Conservation (phyloP, 1,139 yeast species). For the Petasospora rhodanensis region DNA sequence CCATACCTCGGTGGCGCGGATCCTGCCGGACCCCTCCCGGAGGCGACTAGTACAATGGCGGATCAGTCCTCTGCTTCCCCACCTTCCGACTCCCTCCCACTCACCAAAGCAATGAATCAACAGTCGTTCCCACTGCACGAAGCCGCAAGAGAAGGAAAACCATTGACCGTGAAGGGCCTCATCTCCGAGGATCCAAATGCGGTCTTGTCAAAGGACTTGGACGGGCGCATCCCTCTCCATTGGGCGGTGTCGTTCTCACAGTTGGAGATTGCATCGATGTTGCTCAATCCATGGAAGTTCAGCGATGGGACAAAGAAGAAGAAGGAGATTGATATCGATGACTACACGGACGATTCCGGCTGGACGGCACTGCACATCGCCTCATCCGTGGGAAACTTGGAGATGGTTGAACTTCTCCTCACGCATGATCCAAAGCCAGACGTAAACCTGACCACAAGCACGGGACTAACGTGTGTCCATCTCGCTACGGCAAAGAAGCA, state of each 20-base stretch:
- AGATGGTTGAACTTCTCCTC: slow-evolving; percentile 42
- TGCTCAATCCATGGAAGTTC: slow-evolving; percentile 38
- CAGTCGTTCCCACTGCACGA: slow-evolving; percentile 38
- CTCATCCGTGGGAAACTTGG: slow-evolving; percentile 63
- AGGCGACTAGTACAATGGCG: too few species aligned
- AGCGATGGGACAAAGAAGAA: slow-evolving; percentile 14
- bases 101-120: slow-evolving; percentile 1
- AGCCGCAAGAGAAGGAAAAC: slow-evolving; percentile 55
- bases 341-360: slow-evolving; percentile 64
- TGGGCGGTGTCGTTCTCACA: slow-evolving; percentile 81
- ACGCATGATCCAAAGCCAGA: slow-evolving; percentile 41
- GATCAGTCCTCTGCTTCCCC: too few species aligned
- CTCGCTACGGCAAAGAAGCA: slow-evolving; percentile 72
- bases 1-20: too few species aligned
- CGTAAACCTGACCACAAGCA: slow-evolving; percentile 48
- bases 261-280: slow-evolving; percentile 45
- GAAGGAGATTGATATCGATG: slow-evolving; percentile 58
- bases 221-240: slow-evolving; percentile 77
- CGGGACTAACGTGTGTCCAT: slow-evolving; percentile 75
- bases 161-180: slow-evolving; percentile 43
- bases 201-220: slow-evolving; percentile 53
- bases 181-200: slow-evolving; percentile 44
- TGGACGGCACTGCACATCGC: slow-evolving; percentile 91
- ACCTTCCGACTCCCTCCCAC: too few species aligned
- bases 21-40: too few species aligned